Conservation (phyloP, 2,329 filamentous ascomycete species). For the Pseudocercospora fijiensis region DNA sequence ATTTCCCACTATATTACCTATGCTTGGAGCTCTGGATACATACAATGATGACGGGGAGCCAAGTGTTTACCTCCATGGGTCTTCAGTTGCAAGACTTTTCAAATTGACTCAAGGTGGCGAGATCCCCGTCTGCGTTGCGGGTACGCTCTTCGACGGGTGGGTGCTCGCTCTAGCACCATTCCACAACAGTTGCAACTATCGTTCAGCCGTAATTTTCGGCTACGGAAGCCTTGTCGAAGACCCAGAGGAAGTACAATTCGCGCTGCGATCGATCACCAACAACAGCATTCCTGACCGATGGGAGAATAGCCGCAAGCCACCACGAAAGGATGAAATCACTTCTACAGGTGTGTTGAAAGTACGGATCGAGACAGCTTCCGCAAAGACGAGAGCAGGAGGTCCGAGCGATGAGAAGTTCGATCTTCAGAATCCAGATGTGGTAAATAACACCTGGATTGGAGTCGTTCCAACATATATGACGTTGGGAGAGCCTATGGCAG, state of each 20-base stretch:
- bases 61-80: slow-evolving; percentile 80
- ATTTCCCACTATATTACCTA: slow-evolving; percentile 76
- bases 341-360: slow-evolving; percentile 72
- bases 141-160: slow-evolving; percentile 74
- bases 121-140: slow-evolving; percentile 69
- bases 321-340: slow-evolving; percentile 70
- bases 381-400: slow-evolving; percentile 68
- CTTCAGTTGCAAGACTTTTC: slow-evolving; percentile 76
- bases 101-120: slow-evolving; percentile 53
- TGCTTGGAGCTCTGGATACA: slow-evolving; percentile 81
- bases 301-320: slow-evolving; percentile 66
- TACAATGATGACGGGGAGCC: slow-evolving; percentile 65
- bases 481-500: slow-evolving; percentile 63
- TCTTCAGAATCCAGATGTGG: slow-evolving; percentile 50
- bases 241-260: slow-evolving; percentile 74
- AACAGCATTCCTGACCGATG: slow-evolving; percentile 68
- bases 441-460: slow-evolving; percentile 57
- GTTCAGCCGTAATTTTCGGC: slow-evolving; percentile 75
- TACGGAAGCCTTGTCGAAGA: slow-evolving; percentile 67
- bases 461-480: slow-evolving; percentile 64
- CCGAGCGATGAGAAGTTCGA: slow-evolving; percentile 63
- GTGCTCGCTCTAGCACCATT: slow-evolving; percentile 77
- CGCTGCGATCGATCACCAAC: slow-evolving; percentile 76
- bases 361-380: slow-evolving; percentile 67
- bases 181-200: slow-evolving; percentile 80